These are phyloP conservation scores for Austroboletus niveus DNA, from an alignment of 1,284 basidiomycete genomes.

Conservation along the genomic window DNA sequence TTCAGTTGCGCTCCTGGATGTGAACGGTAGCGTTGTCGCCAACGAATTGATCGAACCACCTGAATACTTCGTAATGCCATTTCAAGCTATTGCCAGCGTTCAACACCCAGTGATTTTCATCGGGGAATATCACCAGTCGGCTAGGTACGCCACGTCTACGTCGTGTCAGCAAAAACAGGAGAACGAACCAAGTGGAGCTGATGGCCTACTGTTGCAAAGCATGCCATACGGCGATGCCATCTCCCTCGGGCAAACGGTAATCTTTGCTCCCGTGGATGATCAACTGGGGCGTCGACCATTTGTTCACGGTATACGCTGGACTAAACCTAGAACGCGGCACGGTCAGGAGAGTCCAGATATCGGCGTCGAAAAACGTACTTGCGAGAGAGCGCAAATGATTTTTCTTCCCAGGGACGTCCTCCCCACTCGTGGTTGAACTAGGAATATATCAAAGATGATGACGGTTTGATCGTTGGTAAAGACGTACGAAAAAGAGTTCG, in stretches of 20 bases:
- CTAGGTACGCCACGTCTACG: slow-evolving; percentile 71
- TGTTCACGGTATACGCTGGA: slow-evolving; percentile 76
- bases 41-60: slow-evolving; percentile 79
- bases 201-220: slow-evolving; percentile 71
- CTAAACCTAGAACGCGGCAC: slow-evolving; percentile 46
- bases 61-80: slow-evolving; percentile 88
- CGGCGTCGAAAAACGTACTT: slow-evolving; percentile 41
- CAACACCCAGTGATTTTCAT: slow-evolving; percentile 92
- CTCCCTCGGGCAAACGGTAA: slow-evolving; percentile 80
- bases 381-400: slow-evolving; percentile 51
- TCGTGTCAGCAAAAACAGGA: neutral
- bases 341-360: neutral
- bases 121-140: slow-evolving; percentile 85
- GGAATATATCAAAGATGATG: neutral
- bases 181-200: neutral
- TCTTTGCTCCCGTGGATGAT: slow-evolving; percentile 87
- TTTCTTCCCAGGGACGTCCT: slow-evolving; percentile 73
- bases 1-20: slow-evolving; percentile 17
- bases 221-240: slow-evolving; percentile 81
- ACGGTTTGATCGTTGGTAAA: neutral
- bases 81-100: slow-evolving; percentile 77
- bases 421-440: slow-evolving; percentile 85
- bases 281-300: slow-evolving; percentile 85
- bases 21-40: slow-evolving; percentile 32
- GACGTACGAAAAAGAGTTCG: slow-evolving; percentile 76